Base-by-base conservation (phyloP, 768 basidiomycete genomes). In the Scleroderma bovista region DNA sequence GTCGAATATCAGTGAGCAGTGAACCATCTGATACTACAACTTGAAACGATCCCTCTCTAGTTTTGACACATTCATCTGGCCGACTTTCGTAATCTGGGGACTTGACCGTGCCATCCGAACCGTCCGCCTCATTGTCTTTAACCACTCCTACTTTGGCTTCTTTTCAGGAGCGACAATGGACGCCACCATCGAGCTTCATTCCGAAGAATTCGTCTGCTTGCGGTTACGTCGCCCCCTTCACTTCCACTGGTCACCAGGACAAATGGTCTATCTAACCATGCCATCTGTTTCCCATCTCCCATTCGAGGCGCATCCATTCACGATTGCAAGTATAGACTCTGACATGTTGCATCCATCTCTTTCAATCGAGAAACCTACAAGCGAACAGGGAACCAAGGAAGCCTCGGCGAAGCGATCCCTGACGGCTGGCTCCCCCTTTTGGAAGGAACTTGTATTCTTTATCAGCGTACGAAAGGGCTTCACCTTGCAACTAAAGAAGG, bases 251-350 rank as follows among this genome's bases (percentile, higher is more conserved):
- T 51, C 60, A 2, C 72, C 80, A 0, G 80, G 79, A 1, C 80
- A 81, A 61, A 71, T 69, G 46, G 74, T 69, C 2, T 80, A 72
- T 55, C 64, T 83, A n/a, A 71, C 69, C n/a, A 63, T 80, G 50
- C 77, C 77, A 5, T 53, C 63, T 12, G 63, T 76, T 11, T 74
- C 74, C 20, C 49, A 54, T 2, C 54, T 68, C 12, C 72, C 74
- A 15, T 69, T 73, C 44, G 74, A 81, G 60, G 63, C 75, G 0
- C 80, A 81, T 49, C 80, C 80, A 11, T 81, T 82, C 61, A 79
- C 79, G 0, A 79, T 81, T 40, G 69, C 77, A 1, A 74, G 67
- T 20, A 62, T 69, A 11, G 61, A 69, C 37, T 47, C 52, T 0
- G 26, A 19, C 15, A 38, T 48, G 19, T 52, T 52, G 17, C 17